Percentiles rank a stretch among this genome's conserved stretches.
These are phyloP conservation scores for Kodamaea laetipori DNA, from an alignment of 805 yeast genomes.

Conservation along the genomic window DNA sequence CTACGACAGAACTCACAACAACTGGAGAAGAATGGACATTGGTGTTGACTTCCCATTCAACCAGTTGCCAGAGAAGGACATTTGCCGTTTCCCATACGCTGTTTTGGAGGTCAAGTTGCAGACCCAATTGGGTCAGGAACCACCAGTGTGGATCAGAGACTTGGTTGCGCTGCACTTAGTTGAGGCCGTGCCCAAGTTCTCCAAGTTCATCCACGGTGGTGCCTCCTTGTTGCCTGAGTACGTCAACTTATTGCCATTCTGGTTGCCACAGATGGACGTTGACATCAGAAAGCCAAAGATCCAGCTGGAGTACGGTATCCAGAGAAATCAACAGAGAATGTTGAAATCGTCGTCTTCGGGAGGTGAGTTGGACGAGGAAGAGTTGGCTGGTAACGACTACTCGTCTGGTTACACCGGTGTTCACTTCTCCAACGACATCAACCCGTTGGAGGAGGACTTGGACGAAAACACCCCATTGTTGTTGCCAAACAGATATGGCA, in stretches of 20 bases:
- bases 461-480: slow-evolving; percentile 47
- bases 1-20: slow-evolving; percentile 79
- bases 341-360: slow-evolving; percentile 47
- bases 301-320: slow-evolving; percentile 62
- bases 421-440: slow-evolving; percentile 46
- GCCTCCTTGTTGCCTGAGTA: slow-evolving; percentile 87
- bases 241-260: slow-evolving; percentile 86
- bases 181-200: slow-evolving; percentile 97
- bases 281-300: slow-evolving; percentile 88
- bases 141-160: slow-evolving; percentile 96
- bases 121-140: slow-evolving; percentile 98
- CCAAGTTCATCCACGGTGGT: slow-evolving; percentile 95
- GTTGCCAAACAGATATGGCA: slow-evolving; percentile 37
- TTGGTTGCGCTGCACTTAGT: slow-evolving; percentile 89
- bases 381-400: slow-evolving; percentile 47
- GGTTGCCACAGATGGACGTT: slow-evolving; percentile 96
- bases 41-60: slow-evolving; percentile 96
- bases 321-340: slow-evolving; percentile 42
- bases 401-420: slow-evolving; percentile 37
- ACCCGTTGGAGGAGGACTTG: slow-evolving; percentile 53
- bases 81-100: slow-evolving; percentile 95
- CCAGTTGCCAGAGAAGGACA: slow-evolving; percentile 81
- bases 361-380: slow-evolving; percentile 70
- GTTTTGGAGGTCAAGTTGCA: slow-evolving; percentile 96
- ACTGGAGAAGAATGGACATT: slow-evolving; percentile 98